phyloP scores from a whole-genome alignment of 2,329 filamentous ascomycete genomes.

The Pseudocercospora macadamiae region DNA sequence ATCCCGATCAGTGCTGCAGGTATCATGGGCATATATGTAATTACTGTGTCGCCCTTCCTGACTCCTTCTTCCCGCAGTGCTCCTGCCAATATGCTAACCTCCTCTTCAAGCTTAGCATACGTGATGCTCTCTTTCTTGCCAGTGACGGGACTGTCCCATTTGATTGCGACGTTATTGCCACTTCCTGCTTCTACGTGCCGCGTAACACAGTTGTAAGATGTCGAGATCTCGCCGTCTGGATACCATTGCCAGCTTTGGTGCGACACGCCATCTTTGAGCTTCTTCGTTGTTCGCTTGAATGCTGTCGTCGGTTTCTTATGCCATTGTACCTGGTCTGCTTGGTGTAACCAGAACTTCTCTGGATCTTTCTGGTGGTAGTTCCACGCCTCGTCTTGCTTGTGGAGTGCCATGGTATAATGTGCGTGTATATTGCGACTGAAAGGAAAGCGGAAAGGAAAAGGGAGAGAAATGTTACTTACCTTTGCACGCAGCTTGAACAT shows the following conservation, averaged over 20 bases:
- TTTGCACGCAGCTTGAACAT: neutral
- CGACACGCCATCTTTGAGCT: constrained; percentile 61
- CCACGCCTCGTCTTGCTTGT: constrained; percentile 42
- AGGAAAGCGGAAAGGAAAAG: neutral
- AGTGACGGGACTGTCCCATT: constrained; percentile 87
- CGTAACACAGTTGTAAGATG: constrained; percentile 82
- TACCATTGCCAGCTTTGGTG: constrained; percentile 91
- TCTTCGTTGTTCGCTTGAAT: constrained; percentile 65
- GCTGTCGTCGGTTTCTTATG: constrained; percentile 71
- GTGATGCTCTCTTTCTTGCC: constrained; percentile 71
- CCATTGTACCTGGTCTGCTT: constrained; percentile 75
- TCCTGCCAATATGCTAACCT: constrained; percentile 81
- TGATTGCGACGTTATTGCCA: constrained; percentile 73
- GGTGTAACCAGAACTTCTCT: constrained; percentile 41
- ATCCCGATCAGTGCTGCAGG: constrained; percentile 85
- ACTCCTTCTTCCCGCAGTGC: constrained; percentile 83
- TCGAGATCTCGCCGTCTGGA: constrained; percentile 83
- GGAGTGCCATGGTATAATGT: constrained; percentile 19
- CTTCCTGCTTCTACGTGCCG: constrained; percentile 81
- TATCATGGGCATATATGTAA: constrained; percentile 98
- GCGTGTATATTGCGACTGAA: too few relatives aligned
- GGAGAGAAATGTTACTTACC: neutral
- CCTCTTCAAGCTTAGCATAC: constrained; percentile 73
- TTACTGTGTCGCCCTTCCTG: constrained; percentile 78
- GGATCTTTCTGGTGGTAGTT: constrained; percentile 38